Base-by-base conservation (phyloP, 768 basidiomycete species). In the Boletus vinaceobasis region DNA sequence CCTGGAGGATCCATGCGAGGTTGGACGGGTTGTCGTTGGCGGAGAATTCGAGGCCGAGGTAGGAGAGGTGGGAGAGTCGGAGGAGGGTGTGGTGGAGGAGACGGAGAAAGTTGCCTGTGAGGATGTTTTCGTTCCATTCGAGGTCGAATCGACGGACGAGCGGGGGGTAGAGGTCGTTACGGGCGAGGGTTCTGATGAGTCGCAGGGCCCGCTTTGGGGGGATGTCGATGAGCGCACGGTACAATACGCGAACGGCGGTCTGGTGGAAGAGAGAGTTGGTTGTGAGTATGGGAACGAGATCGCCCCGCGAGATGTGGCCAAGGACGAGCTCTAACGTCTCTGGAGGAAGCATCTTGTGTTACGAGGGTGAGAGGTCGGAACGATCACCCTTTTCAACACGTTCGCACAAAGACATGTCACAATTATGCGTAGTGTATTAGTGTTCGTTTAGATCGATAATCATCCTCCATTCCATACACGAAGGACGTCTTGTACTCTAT, bases 21-120 rank as follows among this genome's bases (percentile, higher is more conserved):
- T 68, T 5, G 59, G 62, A 48, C 50, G 66, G 72, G 50, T 64
- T 70, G 58, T 75, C 70, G 5, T 39, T 53, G 5, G 58, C 15
- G 62, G 81, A 62, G 50, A 85, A 72, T 50, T 86, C 84, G 58
- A 87, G 73, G 38, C 66, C 66, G 37, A 86, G 77, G 31, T 71
- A 60, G 33, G 64, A 57, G 26, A 86, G 76, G 43, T 59, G 56
- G 29, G 62, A 55, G 43, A 81, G 74, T 6, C 69, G 67, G 8
- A 55, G 65, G 32, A 86, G 75, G 5, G 74, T 70, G 43, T 70
- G 68, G 27, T 74, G 72, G n/a, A 86, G 67, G 35, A 85, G 78
- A 27, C 59, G 66, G 59, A 84, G 80, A 55, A 81, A 71, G 60
- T 81, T 80, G 21, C 63, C 65, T 0, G 79, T 79, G n/a, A 79